Conservation (phyloP, 139 green algal species). For the Dunaliella primolecta region DNA sequence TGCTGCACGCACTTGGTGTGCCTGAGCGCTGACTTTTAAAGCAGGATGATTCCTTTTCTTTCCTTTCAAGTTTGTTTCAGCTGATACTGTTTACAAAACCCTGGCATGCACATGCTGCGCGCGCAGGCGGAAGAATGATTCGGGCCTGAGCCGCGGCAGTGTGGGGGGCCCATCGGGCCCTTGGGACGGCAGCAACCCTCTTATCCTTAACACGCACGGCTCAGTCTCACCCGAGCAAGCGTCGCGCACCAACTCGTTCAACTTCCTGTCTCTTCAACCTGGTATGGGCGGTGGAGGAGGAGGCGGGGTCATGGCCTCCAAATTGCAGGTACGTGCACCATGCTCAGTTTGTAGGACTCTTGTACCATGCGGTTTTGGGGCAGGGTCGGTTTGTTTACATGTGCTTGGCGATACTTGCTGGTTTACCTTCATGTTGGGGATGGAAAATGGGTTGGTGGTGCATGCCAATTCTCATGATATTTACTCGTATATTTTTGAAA, state of each 20-base stretch:
- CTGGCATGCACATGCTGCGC: background rate
- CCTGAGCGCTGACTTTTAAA: background rate
- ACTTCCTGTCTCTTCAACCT: background rate
- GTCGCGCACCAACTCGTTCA: slow-evolving; percentile 28
- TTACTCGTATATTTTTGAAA: too few species aligned
- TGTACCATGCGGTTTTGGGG: background rate
- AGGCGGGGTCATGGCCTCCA: background rate
- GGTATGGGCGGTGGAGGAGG: background rate
- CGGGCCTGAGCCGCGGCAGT: background rate
- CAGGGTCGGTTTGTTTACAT: background rate
- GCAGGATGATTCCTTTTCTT: too few species aligned
- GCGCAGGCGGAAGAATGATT: background rate
- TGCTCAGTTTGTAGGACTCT: too few species aligned
- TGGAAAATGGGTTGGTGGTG: background rate
- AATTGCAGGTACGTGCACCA: background rate
- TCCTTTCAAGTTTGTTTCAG: background rate
- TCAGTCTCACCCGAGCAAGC: slow-evolving; percentile 8
- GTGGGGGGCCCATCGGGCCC: background rate
- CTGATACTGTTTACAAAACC: background rate
- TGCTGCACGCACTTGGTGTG: background rate
- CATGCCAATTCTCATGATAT: background rate
- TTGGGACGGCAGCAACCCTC: background rate
- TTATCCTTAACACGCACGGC: background rate
- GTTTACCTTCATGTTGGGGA: background rate
- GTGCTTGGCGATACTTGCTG: background rate